A percentile compares a stretch with the other conserved stretches of the same genome.
Evolutionary conservation across 345 rosid genomes (phyloP).

Genomic region (Hevea brasiliensis): DNA sequence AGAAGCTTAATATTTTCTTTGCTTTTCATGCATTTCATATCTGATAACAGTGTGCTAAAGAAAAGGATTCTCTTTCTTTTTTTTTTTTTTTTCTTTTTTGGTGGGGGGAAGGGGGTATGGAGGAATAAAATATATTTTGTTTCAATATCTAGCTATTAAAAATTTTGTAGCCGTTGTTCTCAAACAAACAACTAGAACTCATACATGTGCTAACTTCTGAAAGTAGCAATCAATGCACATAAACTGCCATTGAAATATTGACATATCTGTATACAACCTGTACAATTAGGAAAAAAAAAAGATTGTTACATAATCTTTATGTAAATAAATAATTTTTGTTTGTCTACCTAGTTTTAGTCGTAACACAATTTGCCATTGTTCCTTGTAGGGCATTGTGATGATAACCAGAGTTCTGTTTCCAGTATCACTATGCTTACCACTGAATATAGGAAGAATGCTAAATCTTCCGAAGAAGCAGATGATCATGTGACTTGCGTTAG

Average conservation of each 20-base stretch:
- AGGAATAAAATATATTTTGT: no score
- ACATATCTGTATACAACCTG: neutral
- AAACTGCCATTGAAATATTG: neutral
- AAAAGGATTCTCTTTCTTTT: no score
- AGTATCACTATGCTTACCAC: constrained; percentile 8
- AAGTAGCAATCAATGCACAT: no score
- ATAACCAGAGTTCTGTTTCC: constrained; percentile 31
- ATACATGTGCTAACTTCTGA: no score
- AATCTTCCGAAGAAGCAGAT: constrained; percentile 17
- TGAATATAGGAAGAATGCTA: constrained; percentile 11
- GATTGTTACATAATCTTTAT: neutral
- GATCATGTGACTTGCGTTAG: neutral
- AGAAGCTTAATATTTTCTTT: neutral
- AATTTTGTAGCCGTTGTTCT: no score
- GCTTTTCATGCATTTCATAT: no score
- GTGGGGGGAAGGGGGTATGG: no score
- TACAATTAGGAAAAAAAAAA: neutral
- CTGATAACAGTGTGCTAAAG: no score
- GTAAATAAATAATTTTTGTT: neutral
- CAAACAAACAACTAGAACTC: neutral
- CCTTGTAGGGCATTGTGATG: constrained; percentile 34
- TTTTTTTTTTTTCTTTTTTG: no score
- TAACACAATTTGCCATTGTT: neutral
- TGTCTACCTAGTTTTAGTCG: neutral
- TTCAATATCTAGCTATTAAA: no score